Conservation (phyloP, 148 eudicot genomes). For the Chenopodium album region DNA sequence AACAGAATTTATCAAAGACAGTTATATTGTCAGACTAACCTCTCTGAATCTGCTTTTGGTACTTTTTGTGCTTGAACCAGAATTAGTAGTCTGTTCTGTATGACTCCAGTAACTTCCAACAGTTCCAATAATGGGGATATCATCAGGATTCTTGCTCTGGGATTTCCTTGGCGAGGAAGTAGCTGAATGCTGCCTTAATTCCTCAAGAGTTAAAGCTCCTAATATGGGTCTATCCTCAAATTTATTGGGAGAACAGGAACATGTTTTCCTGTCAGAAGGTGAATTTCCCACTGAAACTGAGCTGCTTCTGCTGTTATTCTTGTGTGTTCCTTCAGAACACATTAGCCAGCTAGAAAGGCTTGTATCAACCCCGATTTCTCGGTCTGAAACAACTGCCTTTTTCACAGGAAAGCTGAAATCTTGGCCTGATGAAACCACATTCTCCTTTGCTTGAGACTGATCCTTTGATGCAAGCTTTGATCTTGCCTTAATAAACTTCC, state of each 20-base stretch:
- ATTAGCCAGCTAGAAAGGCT: conserved; percentile 74
- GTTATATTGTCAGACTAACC: conserved; percentile 26
- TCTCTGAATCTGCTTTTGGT: conserved; percentile 37
- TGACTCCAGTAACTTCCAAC: conserved; percentile 75
- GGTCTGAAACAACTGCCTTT: background rate
- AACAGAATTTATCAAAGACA: background rate
- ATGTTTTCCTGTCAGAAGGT: conserved; percentile 20
- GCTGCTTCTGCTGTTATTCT: conserved; percentile 35
- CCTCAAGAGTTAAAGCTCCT: conserved; percentile 54
- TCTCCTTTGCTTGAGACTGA: conserved; percentile 49
- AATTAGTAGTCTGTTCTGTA: conserved; percentile 32
- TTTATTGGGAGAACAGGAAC: conserved; percentile 38
- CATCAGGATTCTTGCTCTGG: conserved; percentile 45
- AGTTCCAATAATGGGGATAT: conserved; percentile 53
- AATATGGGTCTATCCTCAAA: conserved; percentile 54
- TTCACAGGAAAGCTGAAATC: conserved; percentile 15
- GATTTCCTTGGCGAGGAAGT: conserved; percentile 42
- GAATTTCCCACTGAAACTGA: conserved; percentile 46
- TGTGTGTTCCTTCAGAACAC: conserved; percentile 31
- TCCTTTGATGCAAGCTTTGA: conserved; percentile 20
- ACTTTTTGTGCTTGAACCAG: conserved; percentile 34
- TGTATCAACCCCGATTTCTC: conserved; percentile 46
- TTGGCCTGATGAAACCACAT: conserved; percentile 21
- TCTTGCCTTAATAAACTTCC: conserved; percentile 44
- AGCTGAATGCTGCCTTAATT: conserved; percentile 42